These are phyloP conservation scores for Chlorella sorokiniana DNA, from an alignment of 139 green algal genomes.

Conservation along the genomic window DNA sequence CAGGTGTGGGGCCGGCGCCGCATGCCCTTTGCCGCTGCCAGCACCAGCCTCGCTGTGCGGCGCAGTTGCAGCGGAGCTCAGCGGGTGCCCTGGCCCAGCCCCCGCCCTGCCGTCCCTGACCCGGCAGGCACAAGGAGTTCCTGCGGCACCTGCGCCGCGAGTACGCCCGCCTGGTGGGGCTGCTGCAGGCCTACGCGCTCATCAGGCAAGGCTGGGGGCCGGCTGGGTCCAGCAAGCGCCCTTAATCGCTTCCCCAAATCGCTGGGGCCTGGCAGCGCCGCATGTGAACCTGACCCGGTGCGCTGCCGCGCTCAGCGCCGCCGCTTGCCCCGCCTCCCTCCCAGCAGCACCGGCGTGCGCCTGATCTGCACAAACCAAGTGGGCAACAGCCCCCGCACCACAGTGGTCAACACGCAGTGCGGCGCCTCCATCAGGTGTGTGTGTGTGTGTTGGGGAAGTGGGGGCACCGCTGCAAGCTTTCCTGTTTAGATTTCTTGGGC, in stretches of 20 bases:
- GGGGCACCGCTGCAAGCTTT: too few relatives aligned
- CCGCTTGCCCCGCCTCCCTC: not conserved
- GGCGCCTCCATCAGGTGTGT: constrained; percentile 18
- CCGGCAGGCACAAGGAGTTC: constrained; percentile 64
- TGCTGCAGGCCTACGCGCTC: constrained; percentile 79
- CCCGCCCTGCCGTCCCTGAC: too few relatives aligned
- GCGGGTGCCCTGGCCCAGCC: too few relatives aligned
- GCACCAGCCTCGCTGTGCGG: too few relatives aligned
- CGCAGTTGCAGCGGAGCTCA: too few relatives aligned
- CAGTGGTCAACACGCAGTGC: constrained; percentile 70
- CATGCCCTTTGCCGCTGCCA: not conserved
- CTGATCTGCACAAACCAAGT: constrained; percentile 78
- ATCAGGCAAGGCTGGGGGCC: constrained; percentile 36
- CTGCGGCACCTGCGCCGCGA: constrained; percentile 85
- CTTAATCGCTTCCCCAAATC: too few relatives aligned
- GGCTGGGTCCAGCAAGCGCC: not conserved
- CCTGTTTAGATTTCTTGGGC: too few relatives aligned
- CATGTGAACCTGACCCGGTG: not conserved
- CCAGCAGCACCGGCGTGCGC: constrained; percentile 49
- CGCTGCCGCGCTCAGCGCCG: not conserved
- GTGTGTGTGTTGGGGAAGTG: not conserved
- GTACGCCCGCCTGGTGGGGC: constrained; percentile 70
- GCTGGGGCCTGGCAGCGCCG: too few relatives aligned
- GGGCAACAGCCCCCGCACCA: constrained; percentile 55
- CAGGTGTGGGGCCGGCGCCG: constrained; percentile 47